Base-by-base conservation (phyloP, 1,139 yeast species). In the Debaryomyces subglobosus region DNA sequence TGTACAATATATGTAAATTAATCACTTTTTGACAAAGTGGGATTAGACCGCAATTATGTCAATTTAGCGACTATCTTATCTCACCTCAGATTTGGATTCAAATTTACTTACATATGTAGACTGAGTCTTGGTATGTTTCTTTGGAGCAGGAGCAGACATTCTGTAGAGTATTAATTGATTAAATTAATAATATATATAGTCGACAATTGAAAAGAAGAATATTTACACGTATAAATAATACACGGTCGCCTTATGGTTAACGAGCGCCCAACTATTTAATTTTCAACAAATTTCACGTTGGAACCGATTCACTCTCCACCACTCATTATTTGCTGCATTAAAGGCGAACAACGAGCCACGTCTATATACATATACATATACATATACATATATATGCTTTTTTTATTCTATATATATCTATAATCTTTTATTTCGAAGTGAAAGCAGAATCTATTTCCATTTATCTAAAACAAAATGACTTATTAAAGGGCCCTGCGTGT, bases 111-210 rank as follows among this genome's bases (percentile, higher is more conserved):
- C 85, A 58, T 78, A 85, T 37, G 89, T 77, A 48, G 87, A 82
- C 65, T 87, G 95, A 13, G 90, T 78, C 72, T 87, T 87, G 61
- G 72, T 77, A 71, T 87, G 96, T 68, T 84, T 86, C 72, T 84
- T 84, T 45, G 62, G 57, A 21, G 56, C 44, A 36, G 55, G 47
- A 25, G 56, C 48, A 16, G 49, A 42, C 43, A 34, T 32, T 4
- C 30, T 39, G 36, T 21, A 18, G 13, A 15, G 30, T 30, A 20
- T 39, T 32, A 20, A 18, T 30, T 18, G 16, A 16, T 15, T 15
- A n/a, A 29, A 16, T 39, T 30, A 39, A 18, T 39, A 12, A 27
- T 16, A 6, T 29, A 20, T 7, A 39, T 15, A 8, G 24, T 30
- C 24, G 24, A 27, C 18, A 39, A 39, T 35, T 39, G 35, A 32